phyloP scores from a whole-genome alignment of 306 rosid species.

The Corylus heterophylla region DNA sequence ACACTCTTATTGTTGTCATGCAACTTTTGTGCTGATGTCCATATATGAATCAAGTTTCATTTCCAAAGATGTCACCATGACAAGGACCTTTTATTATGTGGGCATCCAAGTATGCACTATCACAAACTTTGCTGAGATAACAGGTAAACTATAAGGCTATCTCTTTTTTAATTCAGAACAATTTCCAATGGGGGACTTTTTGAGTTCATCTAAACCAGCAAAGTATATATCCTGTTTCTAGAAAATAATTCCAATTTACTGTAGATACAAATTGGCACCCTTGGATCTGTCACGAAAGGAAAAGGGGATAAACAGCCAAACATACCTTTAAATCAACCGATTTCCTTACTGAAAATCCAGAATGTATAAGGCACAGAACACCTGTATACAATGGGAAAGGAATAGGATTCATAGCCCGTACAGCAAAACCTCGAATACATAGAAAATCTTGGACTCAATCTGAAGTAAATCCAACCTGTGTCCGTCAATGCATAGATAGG shows the following conservation, averaged over 20 bases:
- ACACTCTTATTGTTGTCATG: neutral
- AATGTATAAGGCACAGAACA: slow-evolving; percentile 51
- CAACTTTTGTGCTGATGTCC: slow-evolving; percentile 3
- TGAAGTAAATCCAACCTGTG: slow-evolving; percentile 59
- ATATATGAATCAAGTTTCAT: slow-evolving; percentile 13
- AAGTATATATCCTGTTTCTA: slow-evolving; percentile 10
- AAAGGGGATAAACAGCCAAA: slow-evolving; percentile 6
- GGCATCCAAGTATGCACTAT: neutral
- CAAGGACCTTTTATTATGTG: slow-evolving; percentile 3
- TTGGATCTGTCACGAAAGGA: slow-evolving; percentile 17
- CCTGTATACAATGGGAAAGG: slow-evolving; percentile 48
- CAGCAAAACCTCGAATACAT: slow-evolving; percentile 28
- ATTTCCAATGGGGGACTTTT: slow-evolving; percentile 6
- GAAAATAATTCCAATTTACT: slow-evolving; percentile 21
- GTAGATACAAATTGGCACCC: slow-evolving; percentile 11
- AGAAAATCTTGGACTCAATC: slow-evolving; percentile 10
- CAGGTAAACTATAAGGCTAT: slow-evolving; percentile 8
- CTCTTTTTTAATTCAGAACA: slow-evolving; percentile 16
- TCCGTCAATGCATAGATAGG: slow-evolving; percentile 64
- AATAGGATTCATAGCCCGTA: slow-evolving; percentile 13
- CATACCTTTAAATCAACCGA: slow-evolving; percentile 62
- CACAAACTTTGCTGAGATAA: slow-evolving; percentile 8
- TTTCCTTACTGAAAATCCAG: slow-evolving; percentile 54
- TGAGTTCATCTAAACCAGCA: slow-evolving; percentile 1
- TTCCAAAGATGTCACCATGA: slow-evolving; percentile 10